Base-by-base conservation (phyloP, 164 flowering plant species). In the Litsea cubeba region DNA sequence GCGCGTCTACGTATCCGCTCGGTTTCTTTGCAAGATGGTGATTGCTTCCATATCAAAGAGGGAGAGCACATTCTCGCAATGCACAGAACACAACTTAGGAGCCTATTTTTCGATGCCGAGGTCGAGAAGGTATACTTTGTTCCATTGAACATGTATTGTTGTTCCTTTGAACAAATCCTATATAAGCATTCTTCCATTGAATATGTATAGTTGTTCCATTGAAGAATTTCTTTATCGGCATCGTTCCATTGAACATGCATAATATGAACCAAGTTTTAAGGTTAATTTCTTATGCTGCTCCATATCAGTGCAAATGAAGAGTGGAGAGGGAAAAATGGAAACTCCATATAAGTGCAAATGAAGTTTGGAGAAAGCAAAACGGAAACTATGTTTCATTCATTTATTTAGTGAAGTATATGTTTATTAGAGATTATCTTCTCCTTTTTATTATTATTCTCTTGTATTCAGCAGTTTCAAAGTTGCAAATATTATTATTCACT, bases 31-130 rank as follows among this genome's bases (percentile, higher is more conserved):
- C 78, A 78, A 58, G 81, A 74, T 74, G 85, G 78, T 60, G 87
- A 83, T 6, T 86, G 87, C 75, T 63, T 71, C 20, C 62, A 64
- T 72, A 78, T 84, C 2, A 40, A 79, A 50, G 79, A 82, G 81
- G 87, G 85, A 28, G 75, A 76, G 20, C 83, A 58, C 77, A 82
- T 86, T 72, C 84, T 84, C 74, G 85, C 82, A 2, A 58, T 67
- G 67, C 65, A 71, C 6, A 73, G 73, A 66, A 76, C 72, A n/a
- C 71, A 71, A 26, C 49, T 5, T 74, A 63, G 69, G 77, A 66
- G 54, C 35, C 76, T 80, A 65, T 81, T 78, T 73, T 83, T 76
- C 76, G 87, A 86, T 80, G 85, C 87, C 7, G 71, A 75, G 76
- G 84, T 84, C 65, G 85, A 81, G 76, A 73, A 84, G 88, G 88